A percentile compares a stretch with the other conserved stretches of the same genome.
Evolutionary conservation across 2,329 filamentous ascomycete genomes (phyloP).

Genomic region (Metarhizium rileyi): DNA sequence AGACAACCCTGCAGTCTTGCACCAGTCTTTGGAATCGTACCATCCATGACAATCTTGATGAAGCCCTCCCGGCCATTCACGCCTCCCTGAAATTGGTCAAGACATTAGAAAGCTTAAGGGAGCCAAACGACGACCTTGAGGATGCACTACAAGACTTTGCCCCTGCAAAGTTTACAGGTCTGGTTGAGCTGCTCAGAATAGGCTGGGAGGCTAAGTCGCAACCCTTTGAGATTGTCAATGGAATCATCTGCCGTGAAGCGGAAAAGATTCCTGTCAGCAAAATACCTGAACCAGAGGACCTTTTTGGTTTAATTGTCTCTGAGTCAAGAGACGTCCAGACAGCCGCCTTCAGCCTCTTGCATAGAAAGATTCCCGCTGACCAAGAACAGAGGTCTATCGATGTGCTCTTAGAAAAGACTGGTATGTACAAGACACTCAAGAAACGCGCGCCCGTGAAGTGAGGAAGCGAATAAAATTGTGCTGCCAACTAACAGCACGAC

Average conservation of each 20-base stretch:
- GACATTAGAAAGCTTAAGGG: slow-evolving; percentile 52
- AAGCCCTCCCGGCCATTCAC: slow-evolving; percentile 53
- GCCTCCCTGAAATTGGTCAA: slow-evolving; percentile 63
- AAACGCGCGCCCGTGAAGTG: not conserved
- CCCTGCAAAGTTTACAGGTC: slow-evolving; percentile 41
- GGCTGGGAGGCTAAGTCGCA: slow-evolving; percentile 40
- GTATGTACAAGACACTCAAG: slow-evolving; percentile 19
- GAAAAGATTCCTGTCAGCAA: slow-evolving; percentile 52
- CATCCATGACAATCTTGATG: slow-evolving; percentile 30
- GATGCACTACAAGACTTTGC: slow-evolving; percentile 60
- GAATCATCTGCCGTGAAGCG: slow-evolving; percentile 61
- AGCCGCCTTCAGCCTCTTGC: slow-evolving; percentile 70
- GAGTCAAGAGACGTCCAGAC: slow-evolving; percentile 67
- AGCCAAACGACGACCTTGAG: slow-evolving; percentile 76
- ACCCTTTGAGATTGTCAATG: slow-evolving; percentile 66
- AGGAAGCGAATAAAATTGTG: not conserved
- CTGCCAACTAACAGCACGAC: not conserved
- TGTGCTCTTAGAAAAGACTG: slow-evolving; percentile 57
- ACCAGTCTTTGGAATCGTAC: slow-evolving; percentile 45
- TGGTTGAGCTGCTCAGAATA: slow-evolving; percentile 55
- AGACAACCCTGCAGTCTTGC: slow-evolving; percentile 50
- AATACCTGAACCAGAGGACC: slow-evolving; percentile 52
- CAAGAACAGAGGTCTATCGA: slow-evolving; percentile 82
- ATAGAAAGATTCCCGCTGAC: slow-evolving; percentile 63
- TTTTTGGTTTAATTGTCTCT: slow-evolving; percentile 69